These are phyloP conservation scores for Xylariaceae sp. DNA, from an alignment of 2,329 filamentous ascomycete genomes.

Conservation along the genomic window DNA sequence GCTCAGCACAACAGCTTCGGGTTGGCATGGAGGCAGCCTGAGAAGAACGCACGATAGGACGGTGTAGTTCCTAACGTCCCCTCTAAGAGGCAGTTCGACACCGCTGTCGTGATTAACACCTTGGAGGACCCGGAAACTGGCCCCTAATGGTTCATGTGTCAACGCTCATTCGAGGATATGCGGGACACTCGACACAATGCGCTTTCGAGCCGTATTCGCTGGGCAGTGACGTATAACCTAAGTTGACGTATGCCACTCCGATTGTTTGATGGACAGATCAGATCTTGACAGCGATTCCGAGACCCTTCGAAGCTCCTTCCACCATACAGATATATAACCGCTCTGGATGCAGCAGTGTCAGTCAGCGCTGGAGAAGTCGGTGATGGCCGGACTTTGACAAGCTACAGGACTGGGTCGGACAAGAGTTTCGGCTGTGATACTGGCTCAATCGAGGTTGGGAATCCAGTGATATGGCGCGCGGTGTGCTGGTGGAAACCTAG, in stretches of 20 bases:
- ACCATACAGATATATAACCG: not conserved
- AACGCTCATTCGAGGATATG: constrained; percentile 15
- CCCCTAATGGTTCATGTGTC: constrained; percentile 19
- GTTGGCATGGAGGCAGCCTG: constrained; percentile 50
- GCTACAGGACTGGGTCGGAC: constrained; percentile 41
- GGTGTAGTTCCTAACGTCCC: constrained; percentile 20
- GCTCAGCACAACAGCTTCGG: constrained; percentile 39
- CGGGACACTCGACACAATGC: constrained; percentile 6
- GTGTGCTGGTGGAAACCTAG: constrained; percentile 39
- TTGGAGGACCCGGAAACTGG: constrained; percentile 10
- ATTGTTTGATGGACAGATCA: too few species aligned
- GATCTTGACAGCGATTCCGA: too few species aligned
- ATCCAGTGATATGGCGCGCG: constrained; percentile 46
- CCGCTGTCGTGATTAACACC: constrained; percentile 13
- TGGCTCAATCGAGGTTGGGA: constrained; percentile 40
- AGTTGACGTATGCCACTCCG: too few species aligned
- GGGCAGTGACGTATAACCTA: too few species aligned
- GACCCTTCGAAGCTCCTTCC: too few species aligned
- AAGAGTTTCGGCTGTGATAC: constrained; percentile 49
- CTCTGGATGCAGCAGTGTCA: too few species aligned
- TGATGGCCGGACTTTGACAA: constrained; percentile 21
- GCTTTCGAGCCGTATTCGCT: not conserved
- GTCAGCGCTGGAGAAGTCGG: constrained; percentile 7
- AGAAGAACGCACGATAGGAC: constrained; percentile 21
- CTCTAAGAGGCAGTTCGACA: constrained; percentile 18